Base-by-base conservation (phyloP, 2,329 filamentous ascomycete genomes). In the Lasiodiplodia sp. region DNA sequence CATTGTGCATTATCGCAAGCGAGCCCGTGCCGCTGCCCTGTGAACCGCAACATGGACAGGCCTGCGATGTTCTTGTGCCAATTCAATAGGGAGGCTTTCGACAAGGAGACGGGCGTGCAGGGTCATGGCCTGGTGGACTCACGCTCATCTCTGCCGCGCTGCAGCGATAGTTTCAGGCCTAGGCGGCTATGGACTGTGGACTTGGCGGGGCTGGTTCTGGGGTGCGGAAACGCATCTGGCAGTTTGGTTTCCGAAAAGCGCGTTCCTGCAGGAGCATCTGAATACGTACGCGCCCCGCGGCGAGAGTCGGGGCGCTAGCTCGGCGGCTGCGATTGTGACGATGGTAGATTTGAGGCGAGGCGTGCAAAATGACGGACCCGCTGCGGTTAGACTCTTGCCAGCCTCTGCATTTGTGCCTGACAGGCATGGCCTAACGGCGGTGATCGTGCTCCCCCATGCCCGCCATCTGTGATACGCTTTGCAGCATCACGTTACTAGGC, bases 401-500 rank as follows among this genome's bases (percentile, higher is more conserved):
- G 47, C 44, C 60, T 51, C 47, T 52, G 47, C 31, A 52, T 64
- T 64, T 52, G 60, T 64, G 60, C 60, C 60, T 64, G 60, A 52
- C 60, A 64, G 37, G 60, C 60, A 64, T 64, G 28, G 60, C n/a
- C 60, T 52, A 64, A 64, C 18, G 60, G 44, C 47, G 60, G 23
- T 64, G 40, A 52, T 64, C 60, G 60, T 51, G 60, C 60, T 52
- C 37, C 47, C 60, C 60, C 44, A 63, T 52, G 60, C 49, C 57
- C 62, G 62, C 62, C 51, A 10, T n/a, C 62, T 66, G 63, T 66
- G 63, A 66, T 66, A 56, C 51, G 63, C 63, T 56, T 66, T 56
- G 63, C 63, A 66, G 63, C 63, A 56, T 66, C 63, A 66, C 63
- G 34, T 37, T 66, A 34, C 51, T 66, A 55, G 51, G 47, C 31